Base-by-base conservation (phyloP, 1,284 basidiomycete species). In the Ceratobasidium sp. region DNA sequence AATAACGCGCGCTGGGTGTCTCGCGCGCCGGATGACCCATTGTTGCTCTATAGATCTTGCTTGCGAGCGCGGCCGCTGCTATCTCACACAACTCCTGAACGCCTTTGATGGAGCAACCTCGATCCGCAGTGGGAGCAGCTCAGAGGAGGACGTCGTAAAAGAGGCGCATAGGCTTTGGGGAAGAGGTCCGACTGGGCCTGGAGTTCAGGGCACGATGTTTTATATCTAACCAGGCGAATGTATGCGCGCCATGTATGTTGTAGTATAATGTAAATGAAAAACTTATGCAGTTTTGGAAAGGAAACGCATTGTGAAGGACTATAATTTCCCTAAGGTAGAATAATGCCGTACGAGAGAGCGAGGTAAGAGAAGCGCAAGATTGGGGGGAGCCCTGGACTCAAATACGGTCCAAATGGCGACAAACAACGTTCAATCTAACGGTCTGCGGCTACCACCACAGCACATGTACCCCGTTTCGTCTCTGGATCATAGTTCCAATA, bases 1-100 rank as follows among this genome's bases (percentile, higher is more conserved):
- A 33, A 33, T 33, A 33, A 33, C 4, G 33, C 4, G 33, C 33
- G 33, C 4, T 4, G 4, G 33, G 4, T 33, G 33, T 4, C 33
- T 33, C 33, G n/a, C n/a, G n/a, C n/a, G n/a, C n/a, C n/a, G n/a
- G n/a, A n/a, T 33, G 33, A 33, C 33, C 33, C 33, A 33, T n/a
- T n/a, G n/a, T 0, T 93, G 93, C 81, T 93, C 93, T 82, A 91
- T 92, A 9, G 92, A 94, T 82, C 84, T 94, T 57, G 92, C 92
- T 2, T 94, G 93, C 81, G 93, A 94, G 83, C 88, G 93, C 2
- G 93, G 93, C 0, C 86, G 93, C 26, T 93, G 92, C 83, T 94
- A 94, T 82, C 82, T 94, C 56, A 88, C 92, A 83, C 87, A 89
- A 75, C 85, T 94, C 23, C 84, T 94, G 56, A 88, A 89, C 65